These are phyloP conservation scores for Plasmopara viticola DNA, from an alignment of 352 stramenopile species.

Conservation along the genomic window DNA sequence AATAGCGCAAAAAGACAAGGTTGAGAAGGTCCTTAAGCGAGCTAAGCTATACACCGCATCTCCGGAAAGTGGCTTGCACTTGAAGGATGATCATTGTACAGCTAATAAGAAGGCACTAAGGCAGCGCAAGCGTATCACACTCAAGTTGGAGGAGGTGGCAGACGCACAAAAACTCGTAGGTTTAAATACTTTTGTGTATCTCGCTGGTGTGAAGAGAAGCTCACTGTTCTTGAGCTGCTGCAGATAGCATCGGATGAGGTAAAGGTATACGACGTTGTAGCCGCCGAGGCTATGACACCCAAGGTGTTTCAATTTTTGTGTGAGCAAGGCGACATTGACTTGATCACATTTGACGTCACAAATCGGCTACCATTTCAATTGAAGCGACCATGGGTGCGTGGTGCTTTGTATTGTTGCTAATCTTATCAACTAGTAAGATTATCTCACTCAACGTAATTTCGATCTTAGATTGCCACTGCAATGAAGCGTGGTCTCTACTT, in stretches of 20 bases:
- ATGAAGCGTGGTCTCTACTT: slow-evolving; percentile 72
- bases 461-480: slow-evolving; percentile 46
- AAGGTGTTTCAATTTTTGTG: slow-evolving; percentile 84
- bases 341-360: slow-evolving; percentile 79
- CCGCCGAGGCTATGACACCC: slow-evolving; percentile 45
- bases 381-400: slow-evolving; percentile 63
- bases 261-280: slow-evolving; percentile 76
- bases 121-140: slow-evolving; percentile 66
- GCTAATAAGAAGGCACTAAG: slow-evolving; percentile 29
- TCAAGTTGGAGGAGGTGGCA: slow-evolving; percentile 72
- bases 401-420: background rate
- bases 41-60: slow-evolving; percentile 52
- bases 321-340: slow-evolving; percentile 68
- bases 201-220: background rate
- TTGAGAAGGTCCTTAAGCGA: slow-evolving; percentile 48
- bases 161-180: slow-evolving; percentile 52
- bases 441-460: too few relatives aligned
- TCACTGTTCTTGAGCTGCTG: background rate
- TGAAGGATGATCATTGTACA: slow-evolving; percentile 18
- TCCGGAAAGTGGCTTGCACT: slow-evolving; percentile 33
- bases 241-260: slow-evolving; percentile 48
- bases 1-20: slow-evolving; percentile 26
- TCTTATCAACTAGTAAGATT: too few relatives aligned
- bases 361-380: slow-evolving; percentile 75
- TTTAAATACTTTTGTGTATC: background rate